These are phyloP conservation scores for Murraya koenigii DNA, from an alignment of 345 rosid genomes.

Conservation along the genomic window DNA sequence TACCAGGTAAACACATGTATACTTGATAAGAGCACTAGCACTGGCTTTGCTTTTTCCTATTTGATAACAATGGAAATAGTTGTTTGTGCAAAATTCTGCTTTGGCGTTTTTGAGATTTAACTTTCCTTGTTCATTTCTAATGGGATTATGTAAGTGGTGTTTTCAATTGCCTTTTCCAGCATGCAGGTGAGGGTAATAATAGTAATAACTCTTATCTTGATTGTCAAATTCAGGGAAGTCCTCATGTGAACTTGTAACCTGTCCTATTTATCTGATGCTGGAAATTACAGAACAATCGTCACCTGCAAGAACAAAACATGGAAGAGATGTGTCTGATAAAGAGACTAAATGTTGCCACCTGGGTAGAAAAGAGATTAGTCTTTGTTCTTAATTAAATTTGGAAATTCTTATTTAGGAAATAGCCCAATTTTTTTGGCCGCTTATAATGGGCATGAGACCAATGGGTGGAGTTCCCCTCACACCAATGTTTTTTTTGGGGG, in stretches of 20 bases:
- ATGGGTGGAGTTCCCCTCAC: not conserved
- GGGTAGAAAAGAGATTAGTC: not conserved
- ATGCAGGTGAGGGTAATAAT: constrained; percentile 2
- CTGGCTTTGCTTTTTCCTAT: not conserved
- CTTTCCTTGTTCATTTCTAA: not conserved
- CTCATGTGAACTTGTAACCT: constrained; percentile 60
- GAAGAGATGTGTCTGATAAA: not conserved
- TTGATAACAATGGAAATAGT: not conserved
- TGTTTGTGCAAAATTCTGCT: not conserved
- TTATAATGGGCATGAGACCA: not conserved
- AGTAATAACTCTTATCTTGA: constrained; percentile 1
- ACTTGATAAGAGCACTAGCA: not conserved
- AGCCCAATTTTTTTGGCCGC: not conserved
- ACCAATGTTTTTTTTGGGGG: not conserved
- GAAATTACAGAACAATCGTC: not conserved
- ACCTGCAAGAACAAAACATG: constrained; percentile 11
- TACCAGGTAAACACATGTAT: not conserved
- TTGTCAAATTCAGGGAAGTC: constrained; percentile 49
- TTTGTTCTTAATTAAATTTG: not conserved
- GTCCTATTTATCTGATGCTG: not conserved
- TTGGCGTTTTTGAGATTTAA: not conserved
- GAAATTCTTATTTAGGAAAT: not conserved
- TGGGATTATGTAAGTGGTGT: not conserved
- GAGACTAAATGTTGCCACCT: not conserved
- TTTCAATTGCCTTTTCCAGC: not conserved